Evolutionary conservation across 495 filamentous ascomycete species (phyloP).

Genomic region (Annulohypoxylon bovei): DNA sequence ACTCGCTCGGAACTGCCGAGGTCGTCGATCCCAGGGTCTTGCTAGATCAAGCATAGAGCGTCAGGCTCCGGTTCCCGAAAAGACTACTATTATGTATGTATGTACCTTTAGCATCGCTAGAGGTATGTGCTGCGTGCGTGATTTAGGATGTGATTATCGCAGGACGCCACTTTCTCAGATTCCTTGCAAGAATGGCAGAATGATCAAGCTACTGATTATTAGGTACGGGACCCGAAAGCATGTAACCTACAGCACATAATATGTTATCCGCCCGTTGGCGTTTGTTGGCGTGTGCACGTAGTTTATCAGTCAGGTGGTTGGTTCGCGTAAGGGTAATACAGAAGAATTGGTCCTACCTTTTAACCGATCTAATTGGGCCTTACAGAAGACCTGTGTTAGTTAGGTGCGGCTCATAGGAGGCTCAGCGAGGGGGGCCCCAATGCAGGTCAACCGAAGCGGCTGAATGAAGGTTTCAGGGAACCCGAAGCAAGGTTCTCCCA

Average conservation of each 20-base stretch:
- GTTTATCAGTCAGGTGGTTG: slow-evolving; percentile 38
- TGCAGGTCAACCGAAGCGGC: slow-evolving; percentile 46
- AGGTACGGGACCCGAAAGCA: slow-evolving; percentile 19
- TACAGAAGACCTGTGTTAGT: slow-evolving; percentile 43
- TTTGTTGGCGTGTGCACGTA: slow-evolving; percentile 21
- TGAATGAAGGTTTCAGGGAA: slow-evolving; percentile 44
- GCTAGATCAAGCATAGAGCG: slow-evolving; percentile 4
- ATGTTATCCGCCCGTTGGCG: slow-evolving; percentile 17
- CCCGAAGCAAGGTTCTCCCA: slow-evolving; percentile 36
- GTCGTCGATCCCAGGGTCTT: slow-evolving; percentile 1
- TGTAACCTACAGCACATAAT: slow-evolving; percentile 21
- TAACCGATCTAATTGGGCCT: slow-evolving; percentile 30
- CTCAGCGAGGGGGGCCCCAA: slow-evolving; percentile 43
- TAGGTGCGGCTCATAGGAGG: slow-evolving; percentile 50
- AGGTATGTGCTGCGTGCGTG: not conserved
- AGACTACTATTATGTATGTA: not conserved
- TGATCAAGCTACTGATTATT: slow-evolving; percentile 35
- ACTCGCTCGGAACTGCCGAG: slow-evolving; percentile 13
- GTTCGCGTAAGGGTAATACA: slow-evolving; percentile 23
- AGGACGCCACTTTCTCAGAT: slow-evolving; percentile 40
- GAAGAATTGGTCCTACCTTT: slow-evolving; percentile 38
- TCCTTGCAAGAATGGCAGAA: slow-evolving; percentile 14
- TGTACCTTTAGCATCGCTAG: not conserved
- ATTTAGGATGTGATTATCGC: slow-evolving; percentile 24
- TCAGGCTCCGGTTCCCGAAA: slow-evolving; percentile 2